Evolutionary conservation across 2,329 filamentous ascomycete species (phyloP), one percentile per base, ranked within the genome.

Genomic region (Akanthomyces lecanii): DNA sequence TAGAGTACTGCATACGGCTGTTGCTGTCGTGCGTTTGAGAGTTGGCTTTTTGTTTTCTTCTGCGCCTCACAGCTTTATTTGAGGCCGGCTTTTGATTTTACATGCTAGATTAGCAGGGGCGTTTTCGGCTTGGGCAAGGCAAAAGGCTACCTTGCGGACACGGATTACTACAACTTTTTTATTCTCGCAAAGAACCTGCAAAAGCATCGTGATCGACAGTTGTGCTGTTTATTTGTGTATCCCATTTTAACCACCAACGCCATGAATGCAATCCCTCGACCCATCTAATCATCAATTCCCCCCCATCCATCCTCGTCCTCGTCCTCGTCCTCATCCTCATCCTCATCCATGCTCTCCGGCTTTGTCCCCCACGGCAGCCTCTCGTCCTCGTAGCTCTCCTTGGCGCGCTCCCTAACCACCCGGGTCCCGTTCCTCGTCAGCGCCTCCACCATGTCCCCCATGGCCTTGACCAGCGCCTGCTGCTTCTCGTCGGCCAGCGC

Each of bases 371-470:
- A 85, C 56, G 85, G 83, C 73, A 97, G 75, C 67, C 92, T 82
- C 69, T 89, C 88, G 73, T 98, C 94, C 2, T 80, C 82, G 64
- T 96, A 75, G 28, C 86, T 84, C 69, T 94, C 91, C 65, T 80
- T 82, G 1, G 88, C 89, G 70, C 89, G 85, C 66, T 79, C 80
- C 70, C 91, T 85, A 59, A 96, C 86, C 28, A 86, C 83, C 77
- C 92, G 95, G 62, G 87, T 87, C 48, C 84, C 83, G 47, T 84
- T 86, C 63, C 80, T 76, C 68, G 79, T 79, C 70, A 91, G 74
- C 54, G 72, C 78, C 72, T 83, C 80, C 38, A 91, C 78, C 40
- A 88, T 78, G 65, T 74, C 74, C 30, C 86, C 78, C 59, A 91
- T 66, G 38, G 71, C 72, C 62, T 81, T 77, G 28, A 89, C 69